Percentiles rank a stretch among this genome's conserved stretches.
phyloP scores from a whole-genome alignment of 768 basidiomycete species.

The Suillus subalutaceus region DNA sequence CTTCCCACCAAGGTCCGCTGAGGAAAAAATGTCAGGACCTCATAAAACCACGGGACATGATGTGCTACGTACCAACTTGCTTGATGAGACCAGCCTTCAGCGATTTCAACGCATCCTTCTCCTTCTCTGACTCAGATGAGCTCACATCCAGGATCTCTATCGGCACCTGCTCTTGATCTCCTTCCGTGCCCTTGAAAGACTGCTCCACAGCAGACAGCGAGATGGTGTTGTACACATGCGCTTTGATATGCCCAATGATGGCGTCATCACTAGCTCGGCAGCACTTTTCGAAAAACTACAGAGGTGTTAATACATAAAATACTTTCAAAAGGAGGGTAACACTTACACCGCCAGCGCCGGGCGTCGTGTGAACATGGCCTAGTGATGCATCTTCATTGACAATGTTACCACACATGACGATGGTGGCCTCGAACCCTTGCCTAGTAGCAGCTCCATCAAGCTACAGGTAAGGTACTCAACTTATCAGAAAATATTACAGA shows the following conservation, averaged over 20 bases:
- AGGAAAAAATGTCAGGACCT: not conserved
- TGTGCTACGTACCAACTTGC: not conserved
- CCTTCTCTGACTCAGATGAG: not conserved
- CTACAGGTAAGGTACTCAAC: not conserved
- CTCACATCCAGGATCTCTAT: not conserved
- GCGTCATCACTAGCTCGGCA: too few species aligned
- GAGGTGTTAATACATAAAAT: too few species aligned
- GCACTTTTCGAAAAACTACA: too few species aligned
- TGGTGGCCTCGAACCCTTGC: constrained; percentile 13
- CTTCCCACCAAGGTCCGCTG: not conserved
- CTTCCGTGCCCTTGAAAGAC: not conserved
- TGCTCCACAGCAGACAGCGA: not conserved
- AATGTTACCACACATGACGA: constrained; percentile 15
- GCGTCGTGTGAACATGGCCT: constrained; percentile 5
- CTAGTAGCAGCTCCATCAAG: constrained; percentile 6
- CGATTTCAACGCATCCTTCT: not conserved
- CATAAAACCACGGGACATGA: not conserved
- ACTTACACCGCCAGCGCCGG: not conserved
- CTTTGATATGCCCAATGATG: too few species aligned
- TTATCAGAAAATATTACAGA: constrained; percentile 2
- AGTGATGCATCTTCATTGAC: constrained; percentile 13
- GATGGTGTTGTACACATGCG: too few species aligned
- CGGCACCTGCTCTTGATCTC: not conserved
- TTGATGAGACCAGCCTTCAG: not conserved
- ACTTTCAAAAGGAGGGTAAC: too few species aligned